phyloP scores from a whole-genome alignment of 2,329 filamentous ascomycete genomes.

The Akanthomyces lecanii region DNA sequence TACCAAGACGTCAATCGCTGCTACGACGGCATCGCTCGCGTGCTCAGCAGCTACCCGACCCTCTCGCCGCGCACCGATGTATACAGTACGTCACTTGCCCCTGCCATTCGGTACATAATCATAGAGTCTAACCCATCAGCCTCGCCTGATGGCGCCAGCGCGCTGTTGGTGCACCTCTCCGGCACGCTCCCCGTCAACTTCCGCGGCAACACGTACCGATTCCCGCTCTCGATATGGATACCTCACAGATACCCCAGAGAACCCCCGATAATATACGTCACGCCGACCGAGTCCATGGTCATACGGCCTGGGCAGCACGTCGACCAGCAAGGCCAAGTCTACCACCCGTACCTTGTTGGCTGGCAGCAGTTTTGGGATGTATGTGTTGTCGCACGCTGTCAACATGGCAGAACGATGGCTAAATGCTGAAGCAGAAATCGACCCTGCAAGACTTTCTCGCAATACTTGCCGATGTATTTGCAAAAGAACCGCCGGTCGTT shows the following conservation, averaged over 20 bases:
- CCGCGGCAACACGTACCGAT: slow-evolving; percentile 82
- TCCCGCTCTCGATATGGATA: slow-evolving; percentile 89
- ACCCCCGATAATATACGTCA: slow-evolving; percentile 82
- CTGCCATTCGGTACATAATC: too few species aligned
- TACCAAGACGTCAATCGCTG: slow-evolving; percentile 90
- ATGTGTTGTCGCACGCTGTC: slow-evolving; percentile 35
- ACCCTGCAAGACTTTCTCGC: slow-evolving; percentile 77
- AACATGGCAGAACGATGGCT: slow-evolving; percentile 15
- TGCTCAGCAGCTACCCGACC: slow-evolving; percentile 73
- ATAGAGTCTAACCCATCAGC: slow-evolving; percentile 48
- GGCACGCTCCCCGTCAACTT: slow-evolving; percentile 91
- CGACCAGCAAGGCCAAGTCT: slow-evolving; percentile 85
- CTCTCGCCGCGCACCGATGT: slow-evolving; percentile 87
- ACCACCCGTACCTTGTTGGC: slow-evolving; percentile 89
- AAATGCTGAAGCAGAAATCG: slow-evolving; percentile 59
- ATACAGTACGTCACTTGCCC: slow-evolving; percentile 63
- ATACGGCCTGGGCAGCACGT: slow-evolving; percentile 93
- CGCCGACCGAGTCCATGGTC: slow-evolving; percentile 80
- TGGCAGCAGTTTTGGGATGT: slow-evolving; percentile 92
- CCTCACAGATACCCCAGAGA: slow-evolving; percentile 86
- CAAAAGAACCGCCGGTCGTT: slow-evolving; percentile 89
- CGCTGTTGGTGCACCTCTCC: slow-evolving; percentile 77
- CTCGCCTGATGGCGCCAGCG: slow-evolving; percentile 81
- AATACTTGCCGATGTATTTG: slow-evolving; percentile 81
- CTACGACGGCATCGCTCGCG: slow-evolving; percentile 85